These are phyloP conservation scores for Pachyrhizus erosus DNA, from an alignment of 306 rosid species.

Conservation along the genomic window DNA sequence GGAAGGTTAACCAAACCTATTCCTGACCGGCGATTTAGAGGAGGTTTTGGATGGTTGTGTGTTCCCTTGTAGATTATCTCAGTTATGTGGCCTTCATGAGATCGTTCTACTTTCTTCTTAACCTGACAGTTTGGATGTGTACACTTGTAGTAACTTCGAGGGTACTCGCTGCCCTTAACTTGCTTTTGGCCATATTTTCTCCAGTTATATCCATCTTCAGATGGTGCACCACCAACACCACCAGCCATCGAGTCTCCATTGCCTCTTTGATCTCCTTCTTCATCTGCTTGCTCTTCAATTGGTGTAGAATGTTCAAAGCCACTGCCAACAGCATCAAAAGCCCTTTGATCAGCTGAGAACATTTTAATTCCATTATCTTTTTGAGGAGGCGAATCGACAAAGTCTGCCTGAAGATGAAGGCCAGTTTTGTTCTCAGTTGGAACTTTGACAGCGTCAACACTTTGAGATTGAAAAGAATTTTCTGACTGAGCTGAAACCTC, in stretches of 20 bases:
- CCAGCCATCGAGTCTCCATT: slow-evolving; percentile 66
- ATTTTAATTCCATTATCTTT: slow-evolving; percentile 53
- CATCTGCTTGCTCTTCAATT: slow-evolving; percentile 72
- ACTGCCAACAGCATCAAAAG: slow-evolving; percentile 53
- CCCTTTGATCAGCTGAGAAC: slow-evolving; percentile 54
- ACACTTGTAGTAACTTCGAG: slow-evolving; percentile 95
- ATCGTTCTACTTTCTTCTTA: slow-evolving; percentile 92
- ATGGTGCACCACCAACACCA: slow-evolving; percentile 68
- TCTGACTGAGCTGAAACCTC: slow-evolving; percentile 71
- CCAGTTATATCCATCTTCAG: slow-evolving; percentile 96
- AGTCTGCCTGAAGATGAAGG: slow-evolving; percentile 60
- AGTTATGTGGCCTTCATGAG: slow-evolving; percentile 91
- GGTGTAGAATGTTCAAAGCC: slow-evolving; percentile 62
- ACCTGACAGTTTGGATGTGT: slow-evolving; percentile 86
- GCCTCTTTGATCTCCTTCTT: slow-evolving; percentile 75
- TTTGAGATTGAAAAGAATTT: slow-evolving; percentile 60
- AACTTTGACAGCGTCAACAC: slow-evolving; percentile 54
- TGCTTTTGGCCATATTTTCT: slow-evolving; percentile 97
- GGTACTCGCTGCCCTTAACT: slow-evolving; percentile 96
- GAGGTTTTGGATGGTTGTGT: slow-evolving; percentile 89
- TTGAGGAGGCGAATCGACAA: slow-evolving; percentile 53
- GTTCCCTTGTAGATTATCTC: slow-evolving; percentile 95
- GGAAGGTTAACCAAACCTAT: slow-evolving; percentile 64
- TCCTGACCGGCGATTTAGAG: slow-evolving; percentile 76
- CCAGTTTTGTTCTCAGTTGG: slow-evolving; percentile 60